Conservation (phyloP, 2,329 filamentous ascomycete genomes). For the Aspergillus versicolor region DNA sequence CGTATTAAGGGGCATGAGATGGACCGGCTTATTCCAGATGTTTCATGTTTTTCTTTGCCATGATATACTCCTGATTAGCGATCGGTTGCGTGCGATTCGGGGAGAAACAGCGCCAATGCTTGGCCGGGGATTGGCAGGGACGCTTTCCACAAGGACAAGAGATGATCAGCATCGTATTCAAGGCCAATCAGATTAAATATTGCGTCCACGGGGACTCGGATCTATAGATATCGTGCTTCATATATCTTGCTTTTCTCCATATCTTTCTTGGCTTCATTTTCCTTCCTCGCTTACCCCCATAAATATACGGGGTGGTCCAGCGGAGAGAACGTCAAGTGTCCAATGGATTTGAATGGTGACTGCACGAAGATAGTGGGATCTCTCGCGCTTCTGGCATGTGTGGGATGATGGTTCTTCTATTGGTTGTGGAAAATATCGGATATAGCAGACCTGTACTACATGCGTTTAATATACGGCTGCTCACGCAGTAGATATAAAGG, state of each 20-base stretch:
- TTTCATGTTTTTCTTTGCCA: background rate
- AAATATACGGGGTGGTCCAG: background rate
- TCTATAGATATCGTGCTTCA: background rate
- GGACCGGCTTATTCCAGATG: background rate
- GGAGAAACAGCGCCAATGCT: conserved; percentile 1
- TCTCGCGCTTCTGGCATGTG: background rate
- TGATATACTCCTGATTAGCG: background rate
- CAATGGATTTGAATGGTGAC: background rate
- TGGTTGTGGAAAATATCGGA: background rate
- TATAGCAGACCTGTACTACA: background rate
- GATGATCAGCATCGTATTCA: background rate
- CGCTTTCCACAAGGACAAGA: background rate
- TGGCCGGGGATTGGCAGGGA: background rate
- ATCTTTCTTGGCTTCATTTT: conserved; percentile 4
- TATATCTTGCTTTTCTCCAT: background rate
- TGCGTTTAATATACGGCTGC: background rate
- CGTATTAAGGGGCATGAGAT: conserved; percentile 10
- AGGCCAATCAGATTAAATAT: conserved; percentile 4
- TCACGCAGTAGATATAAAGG: background rate
- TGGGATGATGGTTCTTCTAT: background rate
- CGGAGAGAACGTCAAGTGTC: background rate
- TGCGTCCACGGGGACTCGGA: conserved; percentile 4
- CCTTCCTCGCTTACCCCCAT: background rate
- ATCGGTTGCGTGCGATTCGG: background rate
- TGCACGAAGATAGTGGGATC: background rate